Evolutionary conservation across 495 filamentous ascomycete species (phyloP), one percentile per base, ranked within the genome.

Genomic region (Aspergillus affinis): DNA sequence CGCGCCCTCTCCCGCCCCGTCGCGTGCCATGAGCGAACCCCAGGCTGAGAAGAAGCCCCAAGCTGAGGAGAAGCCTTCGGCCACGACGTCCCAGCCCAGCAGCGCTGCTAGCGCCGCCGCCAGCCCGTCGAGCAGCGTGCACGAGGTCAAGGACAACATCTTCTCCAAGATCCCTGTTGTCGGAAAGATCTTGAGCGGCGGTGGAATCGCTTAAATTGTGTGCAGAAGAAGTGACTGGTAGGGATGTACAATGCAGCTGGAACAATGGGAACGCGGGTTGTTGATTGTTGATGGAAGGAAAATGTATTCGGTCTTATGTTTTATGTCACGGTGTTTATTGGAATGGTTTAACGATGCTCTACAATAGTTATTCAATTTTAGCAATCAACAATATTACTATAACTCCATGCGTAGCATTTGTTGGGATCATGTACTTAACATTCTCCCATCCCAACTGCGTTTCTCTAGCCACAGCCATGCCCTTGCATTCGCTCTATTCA

Each of bases 121-220:
- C 10, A 53, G 19, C 20, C 52, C 52, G 36, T 2, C 54, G 19
- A 18, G 56, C 36, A 36, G 18, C 51, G 41, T 57, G 26, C 59
- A 58, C 19, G 41, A 55, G 10, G 51, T 54, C 9, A 51, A 72
- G 64, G 54, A 72, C 29, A 69, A 70, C 21, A 58, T 63, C 2
- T 50, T 75, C 26, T 63, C 66, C 20, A 69, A 62, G 4, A 15
- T 77, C 26, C 75, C 75, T 21, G n/a, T 77, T 18, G 47, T 77
- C 17, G 75, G 75, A 52, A 58, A 62, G 17, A 44, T 76, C n/a
- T 55, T 75, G 19, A 58, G 61, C 30, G 71, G 70, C 13, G 59
- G 61, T 46, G 71, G 70, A 20, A 47, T 55, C 5, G 36, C 13
- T 10, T 41, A 41, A 17, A 41, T 41, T 41, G 13, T 41, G 3